A percentile compares a stretch with the other conserved stretches of the same genome.
phyloP scores from a whole-genome alignment of 345 rosid genomes.

The Citrus mangshanensis region DNA sequence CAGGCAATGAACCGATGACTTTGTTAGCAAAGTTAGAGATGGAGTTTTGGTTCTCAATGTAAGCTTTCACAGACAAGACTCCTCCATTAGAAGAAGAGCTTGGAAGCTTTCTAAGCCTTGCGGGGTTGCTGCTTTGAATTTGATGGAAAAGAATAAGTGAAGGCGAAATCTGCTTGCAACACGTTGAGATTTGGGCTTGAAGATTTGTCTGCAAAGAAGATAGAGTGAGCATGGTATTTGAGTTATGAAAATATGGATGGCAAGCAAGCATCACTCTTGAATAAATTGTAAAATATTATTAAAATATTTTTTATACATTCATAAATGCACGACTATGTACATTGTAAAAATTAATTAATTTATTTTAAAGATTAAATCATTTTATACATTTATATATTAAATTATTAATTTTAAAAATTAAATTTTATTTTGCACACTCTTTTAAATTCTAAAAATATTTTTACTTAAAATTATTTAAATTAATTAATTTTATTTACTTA shows the following conservation, averaged over 20 bases:
- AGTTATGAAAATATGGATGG: background rate
- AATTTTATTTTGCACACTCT: no score
- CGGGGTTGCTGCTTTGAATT: conserved; percentile 14
- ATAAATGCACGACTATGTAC: no score
- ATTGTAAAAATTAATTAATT: no score
- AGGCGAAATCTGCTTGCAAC: conserved; percentile 53
- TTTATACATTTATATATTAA: no score
- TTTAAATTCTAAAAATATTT: no score
- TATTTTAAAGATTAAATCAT: rapidly evolving
- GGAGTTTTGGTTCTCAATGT: conserved; percentile 77
- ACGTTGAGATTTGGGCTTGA: conserved; percentile 31
- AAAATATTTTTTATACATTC: no score
- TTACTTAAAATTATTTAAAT: no score
- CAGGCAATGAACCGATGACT: conserved; percentile 86
- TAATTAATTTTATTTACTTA: no score
- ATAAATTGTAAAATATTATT: no score
- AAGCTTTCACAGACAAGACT: conserved; percentile 47
- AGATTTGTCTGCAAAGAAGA: conserved; percentile 11
- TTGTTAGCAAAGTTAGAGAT: conserved; percentile 66
- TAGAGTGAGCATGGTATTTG: conserved; percentile 46
- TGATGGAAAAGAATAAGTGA: conserved; percentile 42
- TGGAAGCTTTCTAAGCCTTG: conserved; percentile 13
- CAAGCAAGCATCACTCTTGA: no score
- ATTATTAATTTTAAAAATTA: no score
- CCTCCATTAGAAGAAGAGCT: conserved; percentile 32